These are phyloP conservation scores for Penicillium sp. DNA, from an alignment of 2,329 filamentous ascomycete species.

Conservation along the genomic window DNA sequence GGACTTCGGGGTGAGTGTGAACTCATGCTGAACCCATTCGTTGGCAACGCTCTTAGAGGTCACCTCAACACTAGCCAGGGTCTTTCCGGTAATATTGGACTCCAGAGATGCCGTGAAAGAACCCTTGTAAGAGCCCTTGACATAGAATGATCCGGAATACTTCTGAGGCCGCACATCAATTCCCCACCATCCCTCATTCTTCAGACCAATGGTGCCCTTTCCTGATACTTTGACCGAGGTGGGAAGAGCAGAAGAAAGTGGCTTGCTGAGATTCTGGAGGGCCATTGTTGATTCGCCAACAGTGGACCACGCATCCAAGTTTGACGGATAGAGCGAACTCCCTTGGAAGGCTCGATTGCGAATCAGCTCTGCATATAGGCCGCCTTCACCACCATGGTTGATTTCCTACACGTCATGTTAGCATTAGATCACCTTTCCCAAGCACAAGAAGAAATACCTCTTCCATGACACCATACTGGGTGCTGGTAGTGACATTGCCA, in stretches of 20 bases:
- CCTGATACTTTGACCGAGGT: constrained; percentile 45
- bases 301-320: constrained; percentile 31
- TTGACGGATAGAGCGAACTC: constrained; percentile 28
- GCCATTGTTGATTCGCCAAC: constrained; percentile 29
- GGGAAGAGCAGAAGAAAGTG: constrained; percentile 47
- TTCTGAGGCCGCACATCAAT: constrained; percentile 51
- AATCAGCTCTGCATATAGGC: constrained; percentile 37
- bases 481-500: constrained; percentile 26
- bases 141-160: constrained; percentile 55
- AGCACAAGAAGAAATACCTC: constrained; percentile 21
- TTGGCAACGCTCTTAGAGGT: constrained; percentile 39
- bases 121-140: constrained; percentile 38
- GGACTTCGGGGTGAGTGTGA: constrained; percentile 25
- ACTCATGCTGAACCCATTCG: constrained; percentile 43
- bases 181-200: constrained; percentile 54
- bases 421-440: neutral
- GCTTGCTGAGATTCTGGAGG: constrained; percentile 40
- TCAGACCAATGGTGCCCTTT: constrained; percentile 46
- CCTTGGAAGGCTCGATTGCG: constrained; percentile 39
- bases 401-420: constrained; percentile 21
- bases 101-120: constrained; percentile 39
- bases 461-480: constrained; percentile 34
- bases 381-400: constrained; percentile 34
- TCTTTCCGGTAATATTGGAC: constrained; percentile 38
- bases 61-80: constrained; percentile 30